Conservation (phyloP, 331 rosid genomes). For the Quercus phellos region DNA sequence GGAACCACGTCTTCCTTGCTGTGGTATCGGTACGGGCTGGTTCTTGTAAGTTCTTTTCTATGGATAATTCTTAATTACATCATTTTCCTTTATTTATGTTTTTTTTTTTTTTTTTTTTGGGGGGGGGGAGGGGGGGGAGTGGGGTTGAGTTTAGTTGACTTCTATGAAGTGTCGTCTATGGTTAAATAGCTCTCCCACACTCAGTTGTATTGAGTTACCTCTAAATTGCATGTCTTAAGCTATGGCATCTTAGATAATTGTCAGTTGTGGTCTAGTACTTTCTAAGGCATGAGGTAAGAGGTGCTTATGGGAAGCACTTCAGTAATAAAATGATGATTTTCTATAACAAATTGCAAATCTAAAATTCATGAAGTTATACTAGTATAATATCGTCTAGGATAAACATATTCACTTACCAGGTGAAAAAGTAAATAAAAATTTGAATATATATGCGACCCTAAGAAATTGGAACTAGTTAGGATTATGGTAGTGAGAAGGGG, state of each 20-base stretch:
- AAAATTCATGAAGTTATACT: not conserved
- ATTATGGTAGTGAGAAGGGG: not conserved
- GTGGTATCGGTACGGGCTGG: slow-evolving; percentile 82
- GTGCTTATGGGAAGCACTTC: not conserved
- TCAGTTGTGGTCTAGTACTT: not conserved
- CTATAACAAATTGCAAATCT: not conserved
- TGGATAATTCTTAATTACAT: not conserved
- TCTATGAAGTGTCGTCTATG: not conserved
- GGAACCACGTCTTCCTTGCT: slow-evolving; percentile 61
- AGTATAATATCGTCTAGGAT: not conserved
- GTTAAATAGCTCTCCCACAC: not conserved
- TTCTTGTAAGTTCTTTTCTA: slow-evolving; percentile 50
- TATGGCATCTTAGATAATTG: not conserved
- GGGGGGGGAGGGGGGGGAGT: too few species aligned
- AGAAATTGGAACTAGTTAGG: not conserved
- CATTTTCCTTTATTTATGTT: not conserved
- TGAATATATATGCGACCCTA: not conserved
- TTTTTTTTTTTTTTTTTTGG: too few species aligned
- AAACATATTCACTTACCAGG: not conserved
- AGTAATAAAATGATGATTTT: not conserved
- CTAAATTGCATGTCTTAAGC: not conserved
- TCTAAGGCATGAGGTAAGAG: not conserved
- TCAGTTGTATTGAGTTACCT: not conserved
- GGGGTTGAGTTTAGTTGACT: not conserved
- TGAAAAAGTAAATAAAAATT: not conserved